Base-by-base conservation (phyloP, 176 grass and related monocot genomes). In the Neostapfia colusana region DNA sequence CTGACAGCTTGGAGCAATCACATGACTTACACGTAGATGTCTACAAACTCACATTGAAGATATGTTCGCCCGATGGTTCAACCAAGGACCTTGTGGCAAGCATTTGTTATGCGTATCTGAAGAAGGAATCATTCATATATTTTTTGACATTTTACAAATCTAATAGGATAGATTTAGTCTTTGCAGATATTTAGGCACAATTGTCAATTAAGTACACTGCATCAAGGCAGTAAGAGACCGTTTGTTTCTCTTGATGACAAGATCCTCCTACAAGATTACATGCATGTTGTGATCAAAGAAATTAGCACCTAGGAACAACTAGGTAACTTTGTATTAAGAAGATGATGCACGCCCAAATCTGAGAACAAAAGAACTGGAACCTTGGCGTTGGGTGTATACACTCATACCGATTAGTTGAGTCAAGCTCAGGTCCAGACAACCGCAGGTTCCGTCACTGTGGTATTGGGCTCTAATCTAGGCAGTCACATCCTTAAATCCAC, bases 11-110 rank as follows among this genome's bases (percentile, higher is more conserved):
- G 54, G 61, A 61, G 17, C 28, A 73, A 67, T 39, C 25, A 69
- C 64, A 87, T 55, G 53, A 45, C 64, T 69, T 79, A 83, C 75
- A 88, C 80, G 51, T 88, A 79, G 80, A 83, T 75, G 63, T 67
- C 80, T 83, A 67, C 80, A 79, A 54, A 49, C 51, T 62, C 80
- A 51, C 43, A 74, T 53, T 83, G 20, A 79, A 73, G 58, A 67
- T 62, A 35, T 57, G 1, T 43, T 68, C 21, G 42, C 39, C 0
- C 18, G 53, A 42, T 83, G 61, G 62, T 66, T 60, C 26, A 10
- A 73, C 16, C 73, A 77, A 63, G 64, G 37, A 61, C 26, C 31
- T 69, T 54, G 64, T 54, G 35, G 44, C 53, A 75, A 67, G 28
- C 23, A 42, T 40, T 60, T 81, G 45, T 10, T 49, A 26, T 31